Conservation (phyloP, 1,284 basidiomycete species). For the Grifola frondosa region DNA sequence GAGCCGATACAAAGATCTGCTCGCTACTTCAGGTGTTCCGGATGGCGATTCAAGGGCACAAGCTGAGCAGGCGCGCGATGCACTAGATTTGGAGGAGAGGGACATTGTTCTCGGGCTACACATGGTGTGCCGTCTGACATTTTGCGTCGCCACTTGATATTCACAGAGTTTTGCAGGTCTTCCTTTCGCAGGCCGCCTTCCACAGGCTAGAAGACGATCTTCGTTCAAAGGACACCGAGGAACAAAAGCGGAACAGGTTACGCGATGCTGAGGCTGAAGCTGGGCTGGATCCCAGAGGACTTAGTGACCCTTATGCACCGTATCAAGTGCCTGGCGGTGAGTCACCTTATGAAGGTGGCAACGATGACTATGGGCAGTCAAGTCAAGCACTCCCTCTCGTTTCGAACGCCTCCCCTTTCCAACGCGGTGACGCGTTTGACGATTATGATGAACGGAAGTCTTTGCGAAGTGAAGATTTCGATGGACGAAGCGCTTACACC, state of each 20-base stretch:
- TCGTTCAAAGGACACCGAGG: slow-evolving; percentile 80
- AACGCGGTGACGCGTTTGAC: slow-evolving; percentile 66
- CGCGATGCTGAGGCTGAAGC: slow-evolving; percentile 75
- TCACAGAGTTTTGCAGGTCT: slow-evolving; percentile 58
- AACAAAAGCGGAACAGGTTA: slow-evolving; percentile 74
- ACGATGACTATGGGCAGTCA: slow-evolving; percentile 47
- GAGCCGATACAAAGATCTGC: slow-evolving; percentile 72
- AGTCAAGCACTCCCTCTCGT: slow-evolving; percentile 74
- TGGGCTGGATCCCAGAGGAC: slow-evolving; percentile 60
- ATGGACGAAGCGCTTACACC: slow-evolving; percentile 71
- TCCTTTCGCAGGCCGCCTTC: slow-evolving; percentile 87
- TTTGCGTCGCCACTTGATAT: background rate
- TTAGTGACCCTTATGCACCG: slow-evolving; percentile 78
- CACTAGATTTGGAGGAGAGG: slow-evolving; percentile 65
- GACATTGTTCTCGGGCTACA: slow-evolving; percentile 81
- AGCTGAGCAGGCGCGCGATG: slow-evolving; percentile 59
- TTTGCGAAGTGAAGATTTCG: slow-evolving; percentile 73
- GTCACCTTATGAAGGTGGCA: slow-evolving; percentile 47
- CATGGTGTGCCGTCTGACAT: slow-evolving; percentile 53
- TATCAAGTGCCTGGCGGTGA: slow-evolving; percentile 56
- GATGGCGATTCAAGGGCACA: slow-evolving; percentile 55
- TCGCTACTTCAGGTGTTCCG: slow-evolving; percentile 45
- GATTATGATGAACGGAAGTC: slow-evolving; percentile 81
- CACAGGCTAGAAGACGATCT: slow-evolving; percentile 88
- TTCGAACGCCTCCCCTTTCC: slow-evolving; percentile 73